Evolutionary conservation across 2,329 filamentous ascomycete species (phyloP).

Genomic region (Aschersonia sp.): DNA sequence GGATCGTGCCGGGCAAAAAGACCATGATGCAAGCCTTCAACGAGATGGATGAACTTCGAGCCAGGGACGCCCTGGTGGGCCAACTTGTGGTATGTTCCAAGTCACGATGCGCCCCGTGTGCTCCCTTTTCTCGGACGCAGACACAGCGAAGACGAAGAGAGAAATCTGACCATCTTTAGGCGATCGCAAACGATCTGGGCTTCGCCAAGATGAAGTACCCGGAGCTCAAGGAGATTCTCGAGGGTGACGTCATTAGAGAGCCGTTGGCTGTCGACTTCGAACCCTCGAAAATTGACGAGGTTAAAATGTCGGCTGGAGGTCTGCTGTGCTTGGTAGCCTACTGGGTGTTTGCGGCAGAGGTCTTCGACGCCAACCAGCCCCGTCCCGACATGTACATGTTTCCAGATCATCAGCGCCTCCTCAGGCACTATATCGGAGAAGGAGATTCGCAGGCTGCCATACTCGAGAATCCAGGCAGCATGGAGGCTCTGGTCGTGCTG

Average conservation of each 20-base stretch:
- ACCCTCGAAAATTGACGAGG: constrained; percentile 30
- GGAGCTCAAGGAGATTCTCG: constrained; percentile 30
- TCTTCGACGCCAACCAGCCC: constrained; percentile 42
- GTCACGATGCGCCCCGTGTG: too few species aligned
- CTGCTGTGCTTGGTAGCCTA: constrained; percentile 45
- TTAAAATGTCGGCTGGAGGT: constrained; percentile 44
- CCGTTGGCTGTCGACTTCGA: constrained; percentile 32
- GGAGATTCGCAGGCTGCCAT: constrained; percentile 32
- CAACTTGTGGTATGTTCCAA: constrained; percentile 46
- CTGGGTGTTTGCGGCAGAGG: constrained; percentile 44
- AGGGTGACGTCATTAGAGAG: constrained; percentile 24
- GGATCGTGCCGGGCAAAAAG: constrained; percentile 43
- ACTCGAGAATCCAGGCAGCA: constrained; percentile 33
- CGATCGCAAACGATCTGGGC: constrained; percentile 48
- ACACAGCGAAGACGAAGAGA: too few species aligned
- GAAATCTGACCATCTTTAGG: constrained; percentile 19
- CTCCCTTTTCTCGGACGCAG: not conserved
- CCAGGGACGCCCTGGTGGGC: constrained; percentile 52
- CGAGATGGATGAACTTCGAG: constrained; percentile 44
- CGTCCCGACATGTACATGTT: constrained; percentile 41
- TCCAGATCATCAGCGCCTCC: constrained; percentile 40
- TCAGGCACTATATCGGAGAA: constrained; percentile 37
- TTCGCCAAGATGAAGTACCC: constrained; percentile 29
- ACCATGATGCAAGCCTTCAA: constrained; percentile 52
- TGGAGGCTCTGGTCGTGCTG: constrained; percentile 44